Percentiles rank a stretch among this genome's conserved stretches.
These are phyloP conservation scores for Eutypella sp. DNA, from an alignment of 2,329 filamentous ascomycete species.

Conservation along the genomic window DNA sequence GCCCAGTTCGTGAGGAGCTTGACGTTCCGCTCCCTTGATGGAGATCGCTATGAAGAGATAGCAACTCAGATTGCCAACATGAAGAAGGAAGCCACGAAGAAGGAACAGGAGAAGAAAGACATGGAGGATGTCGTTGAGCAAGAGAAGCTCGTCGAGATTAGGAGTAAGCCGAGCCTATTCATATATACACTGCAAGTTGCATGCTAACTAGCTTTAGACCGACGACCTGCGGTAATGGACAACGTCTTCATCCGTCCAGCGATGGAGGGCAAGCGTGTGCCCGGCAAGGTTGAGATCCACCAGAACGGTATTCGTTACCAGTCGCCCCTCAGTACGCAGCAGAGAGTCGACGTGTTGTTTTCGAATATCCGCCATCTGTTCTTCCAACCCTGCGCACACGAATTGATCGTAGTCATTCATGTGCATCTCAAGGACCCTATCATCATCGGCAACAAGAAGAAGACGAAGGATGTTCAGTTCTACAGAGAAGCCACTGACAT, in stretches of 20 bases:
- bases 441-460: constrained; percentile 94
- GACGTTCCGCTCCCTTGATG: constrained; percentile 89
- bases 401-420: constrained; percentile 96
- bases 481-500: constrained; percentile 97
- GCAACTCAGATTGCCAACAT: constrained; percentile 91
- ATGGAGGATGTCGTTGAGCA: constrained; percentile 99
- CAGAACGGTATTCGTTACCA: constrained; percentile 98
- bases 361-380: constrained; percentile 98
- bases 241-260: constrained; percentile 95
- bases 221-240: constrained; percentile 82
- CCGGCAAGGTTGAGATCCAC: constrained; percentile 94
- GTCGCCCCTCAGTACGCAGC: constrained; percentile 71
- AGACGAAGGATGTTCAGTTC: constrained; percentile 98
- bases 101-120: constrained; percentile 98
- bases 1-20: constrained; percentile 95
- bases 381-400: constrained; percentile 95
- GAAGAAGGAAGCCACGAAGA: constrained; percentile 86
- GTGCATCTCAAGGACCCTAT: constrained; percentile 97
- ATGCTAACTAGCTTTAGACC: constrained; percentile 58
- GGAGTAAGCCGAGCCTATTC: constrained; percentile 56
- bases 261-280: constrained; percentile 93
- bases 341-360: constrained; percentile 90
- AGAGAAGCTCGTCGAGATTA: constrained; percentile 91
- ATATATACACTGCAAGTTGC: neutral
- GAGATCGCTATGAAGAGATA: constrained; percentile 84